These are phyloP conservation scores for Tilletia walkeri DNA, from an alignment of 1,284 basidiomycete genomes.

Conservation along the genomic window DNA sequence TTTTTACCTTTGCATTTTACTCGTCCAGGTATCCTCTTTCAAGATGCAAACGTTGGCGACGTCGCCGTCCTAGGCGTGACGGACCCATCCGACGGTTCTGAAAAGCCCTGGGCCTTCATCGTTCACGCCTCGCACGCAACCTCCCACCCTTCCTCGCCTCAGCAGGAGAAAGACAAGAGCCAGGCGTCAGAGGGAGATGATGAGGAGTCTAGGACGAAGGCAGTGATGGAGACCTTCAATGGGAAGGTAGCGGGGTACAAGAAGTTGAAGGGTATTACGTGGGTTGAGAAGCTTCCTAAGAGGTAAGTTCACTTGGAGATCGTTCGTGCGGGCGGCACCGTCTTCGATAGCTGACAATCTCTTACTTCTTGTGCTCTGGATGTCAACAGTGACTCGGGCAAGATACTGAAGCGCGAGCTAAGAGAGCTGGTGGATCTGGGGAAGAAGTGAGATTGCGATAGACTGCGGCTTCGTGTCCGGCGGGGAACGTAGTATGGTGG, in stretches of 20 bases:
- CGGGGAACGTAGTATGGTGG: too few relatives aligned
- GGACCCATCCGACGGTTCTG: slow-evolving; percentile 31
- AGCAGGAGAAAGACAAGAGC: slow-evolving; percentile 21
- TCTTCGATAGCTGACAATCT: not conserved
- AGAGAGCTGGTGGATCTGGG: slow-evolving; percentile 5
- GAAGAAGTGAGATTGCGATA: not conserved
- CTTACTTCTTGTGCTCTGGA: not conserved
- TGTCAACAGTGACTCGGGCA: slow-evolving; percentile 40
- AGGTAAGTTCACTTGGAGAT: slow-evolving; percentile 14
- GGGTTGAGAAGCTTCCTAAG: slow-evolving; percentile 47
- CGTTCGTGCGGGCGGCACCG: not conserved
- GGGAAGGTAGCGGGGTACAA: slow-evolving; percentile 48
- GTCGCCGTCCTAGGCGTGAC: slow-evolving; percentile 40
- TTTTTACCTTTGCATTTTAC: too few relatives aligned
- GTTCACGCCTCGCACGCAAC: slow-evolving; percentile 5
- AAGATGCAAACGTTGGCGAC: slow-evolving; percentile 37
- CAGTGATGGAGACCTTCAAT: slow-evolving; percentile 41
- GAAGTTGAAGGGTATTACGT: slow-evolving; percentile 45
- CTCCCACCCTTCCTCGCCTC: slow-evolving; percentile 40
- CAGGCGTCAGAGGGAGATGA: slow-evolving; percentile 26
- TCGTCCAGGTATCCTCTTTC: slow-evolving; percentile 27
- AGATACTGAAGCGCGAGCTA: slow-evolving; percentile 51
- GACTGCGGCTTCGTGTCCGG: too few relatives aligned
- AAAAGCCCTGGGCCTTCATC: slow-evolving; percentile 35
- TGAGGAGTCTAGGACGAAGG: slow-evolving; percentile 2